Base-by-base conservation (phyloP, 164 flowering plant species). In the Magnolia sinica region DNA sequence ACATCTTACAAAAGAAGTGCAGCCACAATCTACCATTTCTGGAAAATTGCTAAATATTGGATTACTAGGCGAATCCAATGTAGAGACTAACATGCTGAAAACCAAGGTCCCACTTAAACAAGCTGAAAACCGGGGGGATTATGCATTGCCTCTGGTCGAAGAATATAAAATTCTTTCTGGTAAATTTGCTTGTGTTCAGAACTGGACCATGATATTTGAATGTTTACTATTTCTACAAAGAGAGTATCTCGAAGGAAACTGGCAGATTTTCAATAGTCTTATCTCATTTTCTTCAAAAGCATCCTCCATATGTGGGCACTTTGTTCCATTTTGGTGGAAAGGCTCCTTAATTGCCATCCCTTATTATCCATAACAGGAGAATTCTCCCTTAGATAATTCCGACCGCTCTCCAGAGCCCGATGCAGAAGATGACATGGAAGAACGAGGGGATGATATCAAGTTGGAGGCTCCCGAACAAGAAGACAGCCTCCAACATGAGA, bases 371-470 rank as follows among this genome's bases (percentile, higher is more conserved):
- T 75, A 72, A 49, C 80, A 93, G 98, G 91, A 80, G 68, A 75
- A 84, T n/a, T 82, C 87, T 22, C 84, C 22, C 69, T 73, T 74
- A 31, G 91, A 82, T 73, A 89, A 91, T 78, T 92, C 88, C 73
- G 95, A 84, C 70, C 80, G 79, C 70, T 86, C 95, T 13, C 77
- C 80, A 11, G 88, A 87, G 24, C 80, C 45, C 6, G 92, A 91
- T 80, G 85, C 82, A 29, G 92, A 89, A 59, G 82, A 78, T 80
- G 90, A 86, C 58, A 67, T 84, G 72, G 91, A 89, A 79, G 91
- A 79, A 58, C 83, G 71, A 72, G 86, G 74, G 64, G 86, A 81
- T 63, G 85, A 87, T 70, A 45, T 76, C 64, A 87, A 87, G 76
- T 14, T 70, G 74, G 87, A 82, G 74, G 75, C 24, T 55, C 22